These are phyloP conservation scores for Paecilomyces sp. DNA, from an alignment of 2,329 filamentous ascomycete genomes.

Conservation along the genomic window DNA sequence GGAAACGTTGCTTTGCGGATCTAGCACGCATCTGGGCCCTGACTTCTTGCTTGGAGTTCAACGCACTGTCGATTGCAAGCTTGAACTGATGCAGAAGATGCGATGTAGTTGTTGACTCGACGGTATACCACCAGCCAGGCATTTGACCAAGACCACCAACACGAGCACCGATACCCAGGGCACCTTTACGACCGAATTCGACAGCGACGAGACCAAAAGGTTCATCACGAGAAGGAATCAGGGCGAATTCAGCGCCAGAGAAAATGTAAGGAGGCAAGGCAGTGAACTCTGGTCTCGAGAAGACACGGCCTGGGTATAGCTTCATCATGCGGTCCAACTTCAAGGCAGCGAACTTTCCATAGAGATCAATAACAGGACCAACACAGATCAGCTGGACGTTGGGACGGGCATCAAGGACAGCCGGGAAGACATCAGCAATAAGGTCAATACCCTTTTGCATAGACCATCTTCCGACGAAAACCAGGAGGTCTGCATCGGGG, in stretches of 20 bases:
- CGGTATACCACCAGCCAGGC: conserved; percentile 66
- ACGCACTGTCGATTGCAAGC: conserved; percentile 54
- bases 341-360: conserved; percentile 60
- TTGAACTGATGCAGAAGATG: conserved; percentile 61
- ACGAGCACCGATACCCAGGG: conserved; percentile 58
- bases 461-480: conserved; percentile 63
- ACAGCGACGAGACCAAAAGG: conserved; percentile 63
- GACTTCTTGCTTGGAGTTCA: conserved; percentile 50
- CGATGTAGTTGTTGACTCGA: conserved; percentile 57
- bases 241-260: conserved; percentile 59
- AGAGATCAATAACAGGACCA: conserved; percentile 60
- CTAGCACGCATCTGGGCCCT: conserved; percentile 58
- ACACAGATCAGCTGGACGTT: conserved; percentile 57
- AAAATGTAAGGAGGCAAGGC: conserved; percentile 61
- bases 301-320: conserved; percentile 58
- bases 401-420: conserved; percentile 52
- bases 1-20: conserved; percentile 59
- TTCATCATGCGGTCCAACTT: conserved; percentile 60
- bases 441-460: conserved; percentile 64
- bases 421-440: conserved; percentile 61
- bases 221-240: conserved; percentile 63
- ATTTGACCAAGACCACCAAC: conserved; percentile 64
- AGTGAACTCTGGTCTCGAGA: conserved; percentile 62
- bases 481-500: conserved; percentile 57
- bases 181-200: conserved; percentile 62